These are phyloP conservation scores for Globisporangium radiosum DNA, from an alignment of 352 stramenopile species.

Conservation along the genomic window DNA sequence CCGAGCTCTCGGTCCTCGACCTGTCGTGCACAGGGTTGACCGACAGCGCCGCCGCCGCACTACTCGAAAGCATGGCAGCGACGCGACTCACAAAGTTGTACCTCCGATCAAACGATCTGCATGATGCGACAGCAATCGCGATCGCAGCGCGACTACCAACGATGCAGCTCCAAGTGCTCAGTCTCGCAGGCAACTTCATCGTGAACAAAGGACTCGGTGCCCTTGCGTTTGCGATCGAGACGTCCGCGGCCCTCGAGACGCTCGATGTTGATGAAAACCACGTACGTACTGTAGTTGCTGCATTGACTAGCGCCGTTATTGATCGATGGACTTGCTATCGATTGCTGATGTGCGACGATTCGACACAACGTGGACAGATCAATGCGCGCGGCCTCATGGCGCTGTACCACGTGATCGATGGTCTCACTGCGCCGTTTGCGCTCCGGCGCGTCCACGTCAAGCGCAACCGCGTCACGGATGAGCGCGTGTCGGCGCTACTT, in stretches of 20 bases:
- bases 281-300: conserved; percentile 12
- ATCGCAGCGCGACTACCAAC: conserved; percentile 17
- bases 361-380: conserved; percentile 22
- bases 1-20: conserved; percentile 23
- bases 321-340: too few relatives aligned
- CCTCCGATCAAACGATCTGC: conserved; percentile 40
- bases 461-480: conserved; percentile 15
- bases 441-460: conserved; percentile 33
- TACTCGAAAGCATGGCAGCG: conserved; percentile 15
- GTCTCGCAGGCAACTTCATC: conserved; percentile 39
- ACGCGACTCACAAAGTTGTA: conserved; percentile 23
- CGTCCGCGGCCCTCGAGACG: conserved; percentile 23
- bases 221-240: conserved; percentile 41
- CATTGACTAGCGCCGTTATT: too few relatives aligned
- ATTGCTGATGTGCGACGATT: neutral
- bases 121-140: conserved; percentile 15
- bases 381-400: conserved; percentile 19
- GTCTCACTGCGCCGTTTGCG: conserved; percentile 20
- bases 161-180: conserved; percentile 25
- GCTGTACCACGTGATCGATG: conserved; percentile 32
- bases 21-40: conserved; percentile 41
- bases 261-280: conserved; percentile 48
- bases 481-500: conserved; percentile 1
- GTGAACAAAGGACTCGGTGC: conserved; percentile 27
- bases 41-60: conserved; percentile 11